These are phyloP conservation scores for Mycena rosella DNA, from an alignment of 768 basidiomycete genomes.

Conservation along the genomic window DNA sequence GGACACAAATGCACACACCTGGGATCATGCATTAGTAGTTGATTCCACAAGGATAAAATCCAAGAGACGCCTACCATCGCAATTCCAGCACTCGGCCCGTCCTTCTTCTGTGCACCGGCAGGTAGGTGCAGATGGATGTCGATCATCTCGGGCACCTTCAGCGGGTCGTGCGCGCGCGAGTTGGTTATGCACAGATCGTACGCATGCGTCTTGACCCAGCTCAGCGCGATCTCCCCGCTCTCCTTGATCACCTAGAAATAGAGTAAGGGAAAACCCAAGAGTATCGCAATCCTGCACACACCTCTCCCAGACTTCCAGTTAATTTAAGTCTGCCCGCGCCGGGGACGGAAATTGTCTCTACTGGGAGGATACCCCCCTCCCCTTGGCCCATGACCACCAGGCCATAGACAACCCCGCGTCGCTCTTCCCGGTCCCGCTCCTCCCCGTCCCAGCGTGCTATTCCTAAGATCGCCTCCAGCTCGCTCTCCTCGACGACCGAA, in stretches of 20 bases:
- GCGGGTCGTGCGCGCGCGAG: conserved; percentile 75
- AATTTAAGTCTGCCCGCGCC: conserved; percentile 80
- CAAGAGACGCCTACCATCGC: conserved; percentile 75
- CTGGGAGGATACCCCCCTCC: conserved; percentile 86
- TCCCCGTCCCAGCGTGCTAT: conserved; percentile 84
- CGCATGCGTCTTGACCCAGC: conserved; percentile 92
- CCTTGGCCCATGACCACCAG: conserved; percentile 91
- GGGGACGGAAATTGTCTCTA: conserved; percentile 86
- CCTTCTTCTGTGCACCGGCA: conserved; percentile 92
- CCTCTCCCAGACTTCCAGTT: conserved; percentile 89
- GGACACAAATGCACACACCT: conserved; percentile 90
- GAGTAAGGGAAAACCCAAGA: neutral
- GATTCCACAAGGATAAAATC: neutral
- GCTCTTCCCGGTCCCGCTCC: conserved; percentile 80
- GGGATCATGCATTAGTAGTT: neutral
- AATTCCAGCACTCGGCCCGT: conserved; percentile 92
- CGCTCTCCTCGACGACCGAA: conserved; percentile 69
- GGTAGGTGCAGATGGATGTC: conserved; percentile 94
- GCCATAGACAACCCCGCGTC: conserved; percentile 85
- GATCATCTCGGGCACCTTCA: conserved; percentile 78
- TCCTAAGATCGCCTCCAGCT: conserved; percentile 89
- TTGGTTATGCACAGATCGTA: conserved; percentile 85
- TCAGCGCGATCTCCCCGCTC: conserved; percentile 89
- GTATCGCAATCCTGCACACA: conserved; percentile 37
- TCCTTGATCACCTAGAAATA: conserved; percentile 83